Base-by-base conservation (phyloP, 305 asterid species). In the Plantago coronopus region DNA sequence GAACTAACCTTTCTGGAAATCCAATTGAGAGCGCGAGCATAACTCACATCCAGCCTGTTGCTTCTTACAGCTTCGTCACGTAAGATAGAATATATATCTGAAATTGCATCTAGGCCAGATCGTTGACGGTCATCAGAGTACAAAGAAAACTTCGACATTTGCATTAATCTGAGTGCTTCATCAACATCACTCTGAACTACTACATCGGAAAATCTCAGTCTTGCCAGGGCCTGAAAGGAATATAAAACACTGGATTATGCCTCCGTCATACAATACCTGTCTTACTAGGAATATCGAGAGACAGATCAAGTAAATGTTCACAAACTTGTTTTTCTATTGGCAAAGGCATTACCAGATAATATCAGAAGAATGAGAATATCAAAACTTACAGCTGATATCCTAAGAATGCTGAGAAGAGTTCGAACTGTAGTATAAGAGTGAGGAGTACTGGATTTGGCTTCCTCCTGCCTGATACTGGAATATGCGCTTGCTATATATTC, bases 131-230 rank as follows among this genome's bases (percentile, higher is more conserved):
- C 99, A 20, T 93, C 99, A 7, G 97, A 89, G 68, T 93, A 89
- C 83, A 93, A 66, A 64, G 99, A 89, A 79, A 89, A 93, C 82
- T 93, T 89, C 0, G 99, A 93, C 99, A 93, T 93, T 76, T 93
- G 97, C 95, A 89, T 89, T 74, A 93, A 75, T 60, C 99, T 81
- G 54, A 93, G 97, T 38, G 97, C 94, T 89, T 89, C 99, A 12
- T 89, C 99, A 57, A 93, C 96, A 65, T 93, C 99, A 77, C 99
- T 93, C 79, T 93, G 99, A 51, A 83, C 86, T 70, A 87, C 91
- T 25, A 51, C 25, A 0, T 79, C 77, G 3, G 94, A 78, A 76
- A 89, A 84, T 70, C 99, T 77, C 58, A 93, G 95, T 70, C 99
- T 87, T 64, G 99, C 96, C 51, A 93, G 86, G 56, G 97, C 94